A percentile compares a stretch with the other conserved stretches of the same genome.
phyloP scores from a whole-genome alignment of 2,329 filamentous ascomycete genomes.

The Elsinoe perseae region DNA sequence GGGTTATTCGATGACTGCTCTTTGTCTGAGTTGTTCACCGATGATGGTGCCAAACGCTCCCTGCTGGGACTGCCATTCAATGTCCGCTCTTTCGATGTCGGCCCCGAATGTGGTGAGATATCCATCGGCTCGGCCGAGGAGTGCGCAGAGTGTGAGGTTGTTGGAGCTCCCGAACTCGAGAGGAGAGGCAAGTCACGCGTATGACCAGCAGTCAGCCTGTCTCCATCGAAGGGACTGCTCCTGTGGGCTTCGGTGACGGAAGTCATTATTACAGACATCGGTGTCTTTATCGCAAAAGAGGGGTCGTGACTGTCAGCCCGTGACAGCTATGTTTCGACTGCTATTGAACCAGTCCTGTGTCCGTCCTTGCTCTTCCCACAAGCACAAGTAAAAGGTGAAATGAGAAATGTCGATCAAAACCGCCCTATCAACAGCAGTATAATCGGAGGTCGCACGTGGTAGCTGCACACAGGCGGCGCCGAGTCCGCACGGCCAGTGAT shows the following conservation, averaged over 20 bases:
- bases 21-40: constrained; percentile 26
- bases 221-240: constrained; percentile 39
- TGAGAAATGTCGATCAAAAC: background rate
- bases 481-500: constrained; percentile 6
- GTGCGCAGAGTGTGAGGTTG: constrained; percentile 33
- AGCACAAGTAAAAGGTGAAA: background rate
- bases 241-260: constrained; percentile 20
- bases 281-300: background rate
- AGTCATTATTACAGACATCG: constrained; percentile 15
- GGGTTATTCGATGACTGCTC: constrained; percentile 35
- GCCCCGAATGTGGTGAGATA: constrained; percentile 41
- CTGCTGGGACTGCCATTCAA: constrained; percentile 42
- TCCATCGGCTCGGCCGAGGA: constrained; percentile 46
- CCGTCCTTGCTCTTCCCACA: background rate
- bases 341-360: background rate
- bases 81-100: constrained; percentile 42
- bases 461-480: constrained; percentile 4
- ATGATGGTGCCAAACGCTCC: constrained; percentile 37
- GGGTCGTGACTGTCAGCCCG: background rate
- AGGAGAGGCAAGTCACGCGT: constrained; percentile 45
- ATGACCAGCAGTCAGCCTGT: constrained; percentile 3
- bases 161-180: constrained; percentile 39
- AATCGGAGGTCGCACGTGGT: constrained; percentile 2
- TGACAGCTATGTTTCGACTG: background rate
- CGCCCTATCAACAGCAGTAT: background rate